Base-by-base conservation (phyloP, 331 rosid genomes). In the Malus hybrid region DNA sequence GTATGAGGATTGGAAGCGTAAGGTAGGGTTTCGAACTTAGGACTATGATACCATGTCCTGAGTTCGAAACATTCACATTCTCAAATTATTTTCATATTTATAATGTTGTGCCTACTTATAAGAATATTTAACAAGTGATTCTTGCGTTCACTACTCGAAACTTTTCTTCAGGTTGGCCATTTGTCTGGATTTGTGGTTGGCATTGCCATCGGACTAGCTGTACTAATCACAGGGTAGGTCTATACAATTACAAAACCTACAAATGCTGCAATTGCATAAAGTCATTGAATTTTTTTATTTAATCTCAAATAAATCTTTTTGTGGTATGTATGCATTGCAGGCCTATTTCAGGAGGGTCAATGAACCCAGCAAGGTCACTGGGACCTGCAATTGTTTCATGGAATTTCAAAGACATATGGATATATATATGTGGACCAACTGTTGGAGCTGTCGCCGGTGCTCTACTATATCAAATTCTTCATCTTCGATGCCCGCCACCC, bases 341-440 rank as follows among this genome's bases (percentile, higher is more conserved):
- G 22, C 92, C 98, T 4, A 82, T 89, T 46, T 93, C 97, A 36
- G 98, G 97, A 54, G 97, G 96, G 72, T 91, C 97, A 70, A 75
- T 93, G 98, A 93, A 91, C 65, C 98, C 98, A 19, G 93, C 96
- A 77, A 91, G 98, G 82, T 93, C 97, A 44, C 54, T 93, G 20
- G 96, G 98, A 29, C 96, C 97, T 62, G 97, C 97, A 64, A 85
- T 93, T 31, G 39, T 88, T 22, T 70, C 98, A 64, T 85, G 94
- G 88, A 81, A 90, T 78, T 93, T 88, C 72, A 74, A 84, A n/a
- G 80, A 80, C 80, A 79, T 89, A 6, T 91, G 97, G 97, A 85
- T 91, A 68, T 93, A 91, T 70, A 73, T 89, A 16, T 60, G 87
- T 52, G 98, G 93, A 65, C 97, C 97, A 5, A 77, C 42, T 13